Evolutionary conservation across 1,284 basidiomycete genomes (phyloP).

Genomic region (Ustilago trichophora): DNA sequence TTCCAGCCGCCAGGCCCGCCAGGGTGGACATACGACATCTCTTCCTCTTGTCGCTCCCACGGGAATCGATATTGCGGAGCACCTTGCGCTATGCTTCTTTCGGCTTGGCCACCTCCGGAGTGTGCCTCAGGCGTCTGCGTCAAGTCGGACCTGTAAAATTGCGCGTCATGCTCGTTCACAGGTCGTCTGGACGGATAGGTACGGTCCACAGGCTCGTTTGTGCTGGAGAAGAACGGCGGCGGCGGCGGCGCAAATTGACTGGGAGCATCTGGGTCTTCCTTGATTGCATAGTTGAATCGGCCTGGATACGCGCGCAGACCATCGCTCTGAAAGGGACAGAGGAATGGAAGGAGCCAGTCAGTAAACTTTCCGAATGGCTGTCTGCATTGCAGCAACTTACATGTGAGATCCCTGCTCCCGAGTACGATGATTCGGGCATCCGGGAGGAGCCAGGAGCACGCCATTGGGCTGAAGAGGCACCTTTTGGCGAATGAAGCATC

Average conservation of each 20-base stretch:
- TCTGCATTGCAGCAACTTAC: conserved; percentile 3
- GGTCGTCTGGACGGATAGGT: background rate
- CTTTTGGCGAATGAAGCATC: conserved; percentile 4
- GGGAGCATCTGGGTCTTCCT: conserved; percentile 7
- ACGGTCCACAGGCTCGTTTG: background rate
- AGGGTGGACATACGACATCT: background rate
- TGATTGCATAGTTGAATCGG: conserved; percentile 1
- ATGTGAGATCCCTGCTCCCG: background rate
- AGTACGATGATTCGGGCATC: background rate
- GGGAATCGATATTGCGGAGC: background rate
- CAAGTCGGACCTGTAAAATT: conserved; percentile 4
- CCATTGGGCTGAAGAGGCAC: conserved; percentile 4
- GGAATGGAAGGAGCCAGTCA: background rate
- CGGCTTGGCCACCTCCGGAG: background rate
- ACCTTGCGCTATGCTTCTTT: background rate
- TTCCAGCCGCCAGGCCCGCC: background rate
- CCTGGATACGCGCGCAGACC: background rate
- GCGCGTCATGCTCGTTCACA: background rate
- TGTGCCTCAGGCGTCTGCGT: background rate
- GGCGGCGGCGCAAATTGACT: background rate
- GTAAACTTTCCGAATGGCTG: background rate
- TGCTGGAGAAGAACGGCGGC: background rate
- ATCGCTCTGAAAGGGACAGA: background rate
- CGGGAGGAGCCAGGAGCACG: background rate
- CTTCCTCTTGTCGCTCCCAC: conserved; percentile 17